phyloP scores from a whole-genome alignment of 306 rosid species.

The Inga leiocalycina region DNA sequence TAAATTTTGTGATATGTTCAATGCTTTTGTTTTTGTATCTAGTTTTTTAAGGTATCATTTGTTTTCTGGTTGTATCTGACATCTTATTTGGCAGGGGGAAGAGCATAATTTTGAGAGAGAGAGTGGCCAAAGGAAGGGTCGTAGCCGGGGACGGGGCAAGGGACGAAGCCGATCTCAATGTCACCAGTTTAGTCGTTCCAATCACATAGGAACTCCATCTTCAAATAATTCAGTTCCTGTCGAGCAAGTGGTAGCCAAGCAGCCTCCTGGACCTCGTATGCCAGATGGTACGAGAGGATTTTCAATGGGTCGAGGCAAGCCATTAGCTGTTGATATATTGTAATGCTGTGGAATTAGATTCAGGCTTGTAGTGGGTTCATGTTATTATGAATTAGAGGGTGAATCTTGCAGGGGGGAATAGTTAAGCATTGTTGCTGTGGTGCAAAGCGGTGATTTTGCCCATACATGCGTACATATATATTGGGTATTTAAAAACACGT shows the following conservation, averaged over 20 bases:
- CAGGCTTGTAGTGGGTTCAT: slow-evolving; percentile 25
- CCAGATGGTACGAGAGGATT: slow-evolving; percentile 98
- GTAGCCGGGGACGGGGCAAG: slow-evolving; percentile 67
- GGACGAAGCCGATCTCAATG: slow-evolving; percentile 82
- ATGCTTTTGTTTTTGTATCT: background rate
- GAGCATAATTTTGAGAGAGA: slow-evolving; percentile 81
- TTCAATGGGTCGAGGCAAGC: slow-evolving; percentile 92
- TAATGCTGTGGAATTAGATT: slow-evolving; percentile 31
- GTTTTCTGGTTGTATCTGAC: background rate
- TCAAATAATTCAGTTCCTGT: slow-evolving; percentile 46
- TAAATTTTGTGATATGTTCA: background rate
- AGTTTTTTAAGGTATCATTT: background rate
- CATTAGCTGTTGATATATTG: slow-evolving; percentile 64
- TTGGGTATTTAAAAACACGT: background rate
- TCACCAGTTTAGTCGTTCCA: slow-evolving; percentile 64
- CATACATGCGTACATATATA: background rate
- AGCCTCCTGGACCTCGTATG: slow-evolving; percentile 99
- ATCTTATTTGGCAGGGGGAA: slow-evolving; percentile 63
- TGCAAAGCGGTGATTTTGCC: slow-evolving; percentile 15
- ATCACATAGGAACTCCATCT: slow-evolving; percentile 63
- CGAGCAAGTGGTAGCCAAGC: slow-evolving; percentile 64
- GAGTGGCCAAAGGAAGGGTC: slow-evolving; percentile 77
- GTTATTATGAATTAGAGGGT: background rate
- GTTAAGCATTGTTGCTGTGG: slow-evolving; percentile 19
- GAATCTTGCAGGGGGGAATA: slow-evolving; percentile 3